Conservation (phyloP, 2,329 filamentous ascomycete species). For the Alternaria longipes region DNA sequence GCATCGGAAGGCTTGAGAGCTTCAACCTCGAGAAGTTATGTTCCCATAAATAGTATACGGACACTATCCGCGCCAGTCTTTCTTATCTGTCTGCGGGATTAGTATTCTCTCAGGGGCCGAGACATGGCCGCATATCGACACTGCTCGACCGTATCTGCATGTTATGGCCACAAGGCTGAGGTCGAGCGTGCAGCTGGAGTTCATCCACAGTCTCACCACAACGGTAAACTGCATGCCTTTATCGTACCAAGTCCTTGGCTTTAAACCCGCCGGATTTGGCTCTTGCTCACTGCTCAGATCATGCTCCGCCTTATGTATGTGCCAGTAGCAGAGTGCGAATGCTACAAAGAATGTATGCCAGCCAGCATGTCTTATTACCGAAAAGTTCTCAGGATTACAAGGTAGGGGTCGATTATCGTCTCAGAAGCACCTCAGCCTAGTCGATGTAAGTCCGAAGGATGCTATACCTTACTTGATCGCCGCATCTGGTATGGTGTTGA, state of each 20-base stretch:
- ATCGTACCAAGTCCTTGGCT: neutral
- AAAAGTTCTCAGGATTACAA: neutral
- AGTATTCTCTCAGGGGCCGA: conserved; percentile 1
- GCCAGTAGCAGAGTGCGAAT: neutral
- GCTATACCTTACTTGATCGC: neutral
- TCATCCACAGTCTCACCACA: neutral
- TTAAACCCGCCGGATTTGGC: neutral
- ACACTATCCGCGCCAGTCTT: neutral
- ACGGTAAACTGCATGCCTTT: neutral
- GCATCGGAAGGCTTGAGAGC: neutral
- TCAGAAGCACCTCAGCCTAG: neutral
- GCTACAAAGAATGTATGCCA: neutral
- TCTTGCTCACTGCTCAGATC: neutral
- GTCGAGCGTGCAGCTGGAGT: neutral
- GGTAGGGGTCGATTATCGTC: neutral
- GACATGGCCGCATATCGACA: neutral
- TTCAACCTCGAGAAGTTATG: neutral
- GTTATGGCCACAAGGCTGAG: conserved; percentile 5
- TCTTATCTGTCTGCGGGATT: neutral
- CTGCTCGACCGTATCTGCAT: neutral
- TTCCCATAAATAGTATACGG: conserved; percentile 1
- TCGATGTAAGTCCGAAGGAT: neutral
- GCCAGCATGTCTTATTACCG: conserved; percentile 2
- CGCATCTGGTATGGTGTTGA: neutral
- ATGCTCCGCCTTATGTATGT: neutral